Conservation (phyloP, 2,329 filamentous ascomycete species). For the Diaporthe destruens region DNA sequence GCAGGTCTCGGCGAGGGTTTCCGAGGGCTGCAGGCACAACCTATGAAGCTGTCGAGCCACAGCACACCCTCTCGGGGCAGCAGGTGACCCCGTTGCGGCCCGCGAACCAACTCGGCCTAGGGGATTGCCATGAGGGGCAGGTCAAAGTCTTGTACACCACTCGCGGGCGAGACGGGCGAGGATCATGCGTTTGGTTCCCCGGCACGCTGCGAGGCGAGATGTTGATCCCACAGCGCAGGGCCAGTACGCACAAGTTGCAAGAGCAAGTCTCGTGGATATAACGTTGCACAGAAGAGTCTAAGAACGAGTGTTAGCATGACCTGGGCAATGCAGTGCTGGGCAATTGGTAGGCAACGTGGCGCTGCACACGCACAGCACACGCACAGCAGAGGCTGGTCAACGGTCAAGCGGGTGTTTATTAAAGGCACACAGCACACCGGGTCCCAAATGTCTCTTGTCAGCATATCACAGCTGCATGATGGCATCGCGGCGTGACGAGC, state of each 20-base stretch:
- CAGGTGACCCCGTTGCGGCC: background rate
- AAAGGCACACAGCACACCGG: no score
- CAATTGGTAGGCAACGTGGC: background rate
- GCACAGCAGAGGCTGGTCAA: background rate
- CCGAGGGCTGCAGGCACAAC: background rate
- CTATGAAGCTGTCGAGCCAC: background rate
- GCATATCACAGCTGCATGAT: background rate
- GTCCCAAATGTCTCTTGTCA: background rate
- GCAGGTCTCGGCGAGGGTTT: constrained; percentile 15
- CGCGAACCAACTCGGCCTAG: background rate
- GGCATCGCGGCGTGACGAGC: background rate
- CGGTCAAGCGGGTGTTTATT: no score
- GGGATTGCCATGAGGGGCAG: background rate
- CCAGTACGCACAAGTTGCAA: background rate
- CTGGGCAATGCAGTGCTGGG: background rate
- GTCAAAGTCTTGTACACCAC: background rate
- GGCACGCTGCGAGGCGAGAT: background rate
- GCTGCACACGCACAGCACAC: constrained; percentile 9
- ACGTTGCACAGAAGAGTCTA: background rate
- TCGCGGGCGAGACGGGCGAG: background rate
- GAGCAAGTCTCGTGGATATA: background rate
- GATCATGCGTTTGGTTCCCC: background rate
- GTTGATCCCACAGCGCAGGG: background rate
- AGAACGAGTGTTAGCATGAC: background rate
- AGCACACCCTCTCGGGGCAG: background rate